A percentile compares a stretch with the other conserved stretches of the same genome.
Evolutionary conservation across 2,329 filamentous ascomycete genomes (phyloP).

Genomic region (Didymellaceae sp.): DNA sequence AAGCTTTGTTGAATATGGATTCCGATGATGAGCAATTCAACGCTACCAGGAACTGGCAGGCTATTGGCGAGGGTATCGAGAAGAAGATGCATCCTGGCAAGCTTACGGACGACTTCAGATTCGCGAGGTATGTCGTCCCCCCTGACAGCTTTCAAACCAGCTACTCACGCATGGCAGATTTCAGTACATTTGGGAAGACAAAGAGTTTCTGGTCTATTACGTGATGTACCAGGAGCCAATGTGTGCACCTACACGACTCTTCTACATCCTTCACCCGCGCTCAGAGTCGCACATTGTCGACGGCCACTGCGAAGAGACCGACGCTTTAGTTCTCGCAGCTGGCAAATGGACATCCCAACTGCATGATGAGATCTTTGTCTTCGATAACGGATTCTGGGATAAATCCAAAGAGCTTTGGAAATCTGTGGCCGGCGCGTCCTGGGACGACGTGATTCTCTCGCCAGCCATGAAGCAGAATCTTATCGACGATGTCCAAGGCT

Average conservation of each 20-base stretch:
- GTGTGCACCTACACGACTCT: constrained; percentile 27
- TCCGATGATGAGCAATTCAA: constrained; percentile 26
- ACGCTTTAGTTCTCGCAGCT: constrained; percentile 61
- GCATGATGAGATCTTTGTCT: constrained; percentile 69
- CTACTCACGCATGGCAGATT: constrained; percentile 21
- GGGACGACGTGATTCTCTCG: constrained; percentile 71
- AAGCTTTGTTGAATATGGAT: constrained; percentile 26
- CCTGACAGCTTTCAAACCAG: neutral
- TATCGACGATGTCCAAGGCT: constrained; percentile 67
- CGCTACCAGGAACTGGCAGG: constrained; percentile 25
- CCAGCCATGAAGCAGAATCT: constrained; percentile 66
- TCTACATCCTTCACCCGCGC: constrained; percentile 31
- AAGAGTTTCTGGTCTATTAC: constrained; percentile 40
- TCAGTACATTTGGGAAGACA: constrained; percentile 38
- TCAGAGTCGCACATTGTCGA: constrained; percentile 15
- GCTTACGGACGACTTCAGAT: constrained; percentile 30
- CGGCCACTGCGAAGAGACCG: constrained; percentile 39
- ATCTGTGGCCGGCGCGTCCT: constrained; percentile 54
- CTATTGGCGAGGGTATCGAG: constrained; percentile 34
- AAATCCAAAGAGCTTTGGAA: constrained; percentile 66
- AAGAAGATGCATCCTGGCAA: constrained; percentile 31
- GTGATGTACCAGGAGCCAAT: constrained; percentile 35
- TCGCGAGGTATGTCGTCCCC: constrained; percentile 25
- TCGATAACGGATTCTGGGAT: constrained; percentile 66
- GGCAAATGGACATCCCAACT: constrained; percentile 63